Evolutionary conservation across 2,329 filamentous ascomycete genomes (phyloP), one percentile per base, ranked within the genome.

Genomic region (Ophiosphaerella herpotricha): DNA sequence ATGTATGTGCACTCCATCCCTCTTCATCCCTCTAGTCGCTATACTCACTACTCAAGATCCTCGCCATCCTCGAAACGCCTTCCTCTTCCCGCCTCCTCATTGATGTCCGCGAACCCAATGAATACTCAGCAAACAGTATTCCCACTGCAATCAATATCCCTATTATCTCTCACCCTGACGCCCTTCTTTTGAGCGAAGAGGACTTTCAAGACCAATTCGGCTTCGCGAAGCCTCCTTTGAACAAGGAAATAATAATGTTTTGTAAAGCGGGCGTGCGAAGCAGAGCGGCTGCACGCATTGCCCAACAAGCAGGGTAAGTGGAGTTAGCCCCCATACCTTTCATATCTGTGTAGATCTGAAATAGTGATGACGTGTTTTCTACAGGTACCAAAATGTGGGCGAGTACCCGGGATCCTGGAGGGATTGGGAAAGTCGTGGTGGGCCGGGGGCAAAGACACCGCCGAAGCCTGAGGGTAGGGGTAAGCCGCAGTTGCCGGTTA

Each of bases 191-290:
- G 7, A 71, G 80, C 0, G 79, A 81, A 0, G 88, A 90, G 11
- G 91, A 96, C 57, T 97, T 97, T 68, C 83, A 89, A 68, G 89
- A 91, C 52, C 78, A 87, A 13, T 92, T 91, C 73, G 92, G 91
- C 4, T 96, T 89, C 67, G 40, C 47, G 40, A 69, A 69, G 47
- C 66, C 66, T 11, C 61, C 61, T 12, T 44, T 43, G 14, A 50
- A 51, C 13, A 64, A 67, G 32, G 60, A 65, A 24, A 40, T 69
- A 4, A 55, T 97, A 4, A 94, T 97, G 66, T 97, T 96, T 74
- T 99, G 94, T 77, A 95, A 91, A 77, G 87, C 92, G 0, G 94
- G 94, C 2, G 90, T 97, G 57, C 81, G 94, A 68, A 91, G 90
- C 61, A 79, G 81, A 39, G 84, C 89, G 0, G 92, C 92, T 6